A percentile compares a stretch with the other conserved stretches of the same genome.
Conservation (phyloP, 2,329 filamentous ascomycete species). For the Leptographium lundbergii region DNA sequence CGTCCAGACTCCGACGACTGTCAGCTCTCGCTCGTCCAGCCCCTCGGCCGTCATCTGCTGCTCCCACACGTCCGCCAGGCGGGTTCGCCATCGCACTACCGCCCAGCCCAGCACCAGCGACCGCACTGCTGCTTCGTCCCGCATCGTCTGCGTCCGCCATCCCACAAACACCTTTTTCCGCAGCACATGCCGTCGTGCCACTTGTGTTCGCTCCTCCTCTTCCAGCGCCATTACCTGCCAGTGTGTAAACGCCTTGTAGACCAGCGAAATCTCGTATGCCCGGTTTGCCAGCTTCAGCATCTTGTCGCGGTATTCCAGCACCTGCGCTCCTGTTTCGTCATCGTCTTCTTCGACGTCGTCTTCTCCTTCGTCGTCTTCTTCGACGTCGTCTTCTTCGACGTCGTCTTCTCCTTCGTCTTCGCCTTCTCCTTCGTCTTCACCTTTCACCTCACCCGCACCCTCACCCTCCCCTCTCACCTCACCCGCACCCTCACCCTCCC, state of each 20-base stretch:
- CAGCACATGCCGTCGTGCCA: conserved; percentile 59
- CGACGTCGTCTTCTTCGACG: neutral
- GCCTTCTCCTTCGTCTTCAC: neutral
- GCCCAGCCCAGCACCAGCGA: conserved; percentile 18
- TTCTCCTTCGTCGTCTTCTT: neutral
- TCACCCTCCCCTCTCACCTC: neutral
- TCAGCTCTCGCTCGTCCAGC: conserved; percentile 17
- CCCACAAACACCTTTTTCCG: conserved; percentile 55
- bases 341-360: neutral
- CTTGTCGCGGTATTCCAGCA: conserved; percentile 20
- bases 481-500: neutral
- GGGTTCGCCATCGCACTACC: conserved; percentile 17
- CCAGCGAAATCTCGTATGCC: conserved; percentile 52
- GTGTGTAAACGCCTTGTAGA: conserved; percentile 51
- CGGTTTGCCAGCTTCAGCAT: conserved; percentile 47
- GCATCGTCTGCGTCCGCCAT: conserved; percentile 53
- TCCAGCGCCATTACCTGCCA: conserved; percentile 57
- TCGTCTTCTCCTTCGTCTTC: neutral
- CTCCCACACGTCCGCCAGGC: conserved; percentile 12
- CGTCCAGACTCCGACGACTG: conserved; percentile 15
- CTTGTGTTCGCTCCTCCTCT: conserved; percentile 51
- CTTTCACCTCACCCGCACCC: neutral
- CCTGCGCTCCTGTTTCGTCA: conserved; percentile 4
- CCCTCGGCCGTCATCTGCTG: conserved; percentile 16
- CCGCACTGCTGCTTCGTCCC: conserved; percentile 41